Conservation (phyloP, 2,329 filamentous ascomycete species). For the Fusarium newnesense region DNA sequence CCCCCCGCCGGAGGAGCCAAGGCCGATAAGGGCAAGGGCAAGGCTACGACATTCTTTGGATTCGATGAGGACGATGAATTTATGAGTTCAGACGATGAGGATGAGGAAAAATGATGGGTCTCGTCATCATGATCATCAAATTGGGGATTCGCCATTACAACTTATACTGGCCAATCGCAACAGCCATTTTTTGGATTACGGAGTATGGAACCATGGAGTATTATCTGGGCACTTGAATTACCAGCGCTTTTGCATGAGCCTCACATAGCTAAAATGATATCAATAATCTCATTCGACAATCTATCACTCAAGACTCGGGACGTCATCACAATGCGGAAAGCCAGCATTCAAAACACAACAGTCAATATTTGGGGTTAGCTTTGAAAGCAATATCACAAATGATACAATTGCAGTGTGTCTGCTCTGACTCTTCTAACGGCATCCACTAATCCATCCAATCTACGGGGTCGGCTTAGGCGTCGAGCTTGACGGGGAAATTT, state of each 20-base stretch:
- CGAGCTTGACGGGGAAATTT: conserved; percentile 74
- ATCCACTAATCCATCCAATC: conserved; percentile 35
- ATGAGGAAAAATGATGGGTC: conserved; percentile 43
- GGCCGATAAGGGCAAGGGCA: conserved; percentile 52
- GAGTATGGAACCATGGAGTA: conserved; percentile 35
- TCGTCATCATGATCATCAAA: background rate
- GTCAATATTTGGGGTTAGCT: conserved; percentile 38
- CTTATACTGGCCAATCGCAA: conserved; percentile 31
- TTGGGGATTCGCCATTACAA: background rate
- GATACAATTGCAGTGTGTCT: conserved; percentile 52
- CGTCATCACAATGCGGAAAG: conserved; percentile 21
- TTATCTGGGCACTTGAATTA: conserved; percentile 24
- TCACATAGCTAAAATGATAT: conserved; percentile 35
- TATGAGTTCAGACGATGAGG: conserved; percentile 73
- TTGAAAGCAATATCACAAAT: conserved; percentile 48
- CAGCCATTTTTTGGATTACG: conserved; percentile 38
- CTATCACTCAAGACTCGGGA: conserved; percentile 17
- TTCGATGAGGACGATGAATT: conserved; percentile 85
- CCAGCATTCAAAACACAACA: conserved; percentile 29
- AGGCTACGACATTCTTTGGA: conserved; percentile 70
- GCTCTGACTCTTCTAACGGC: conserved; percentile 46
- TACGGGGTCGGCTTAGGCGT: conserved; percentile 58
- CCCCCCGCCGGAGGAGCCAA: conserved; percentile 56
- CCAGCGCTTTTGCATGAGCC: conserved; percentile 28
- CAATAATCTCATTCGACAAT: conserved; percentile 18